Base-by-base conservation (phyloP, 257 asterid genomes). In the Plantago major region DNA sequence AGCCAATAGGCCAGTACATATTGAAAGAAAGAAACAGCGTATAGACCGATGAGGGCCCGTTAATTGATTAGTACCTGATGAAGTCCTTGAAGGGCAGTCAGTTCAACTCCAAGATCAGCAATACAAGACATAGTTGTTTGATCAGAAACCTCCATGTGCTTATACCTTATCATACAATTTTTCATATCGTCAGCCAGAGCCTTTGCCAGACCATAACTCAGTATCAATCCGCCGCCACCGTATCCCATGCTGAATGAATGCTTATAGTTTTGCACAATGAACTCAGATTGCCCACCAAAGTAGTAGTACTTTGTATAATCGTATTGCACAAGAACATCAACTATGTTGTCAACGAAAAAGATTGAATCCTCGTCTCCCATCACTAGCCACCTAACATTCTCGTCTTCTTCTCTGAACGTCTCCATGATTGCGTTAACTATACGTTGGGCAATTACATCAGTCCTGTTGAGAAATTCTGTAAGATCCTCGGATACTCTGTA, bases 361-460 rank as follows among this genome's bases (percentile, higher is more conserved):
- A 88, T 50, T 0, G 94, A 69, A 54, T 87, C 95, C 12, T 87
- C 95, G 19, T 87, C 94, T 8, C 95, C 95, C 85, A 84, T 79
- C 2, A 87, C 78, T 0, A 82, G 17, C 95, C 95, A 87, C 49
- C 83, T 62, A 7, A 81, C 17, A 37, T 66, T 59, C 30, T 63
- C 62, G 9, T 51, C 47, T 4, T 68, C 67, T 14, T 87, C 88
- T 54, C 82, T 68, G 59, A 82, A 28, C 10, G 55, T 65, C 81
- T 87, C 94, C 77, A 84, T 62, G 3, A 87, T 84, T 12, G 79
- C 94, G 42, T 81, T 77, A 37, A 76, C 79, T 69, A 81, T 78
- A 8, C 94, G 62, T 22, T 15, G 77, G 9, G 65, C 71, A 44
- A 55, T 43, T 14, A 53, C 61, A 4, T 17, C 64, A 9, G 33